Base-by-base conservation (phyloP, 78 protist genomes). In the Guillardia theta region DNA sequence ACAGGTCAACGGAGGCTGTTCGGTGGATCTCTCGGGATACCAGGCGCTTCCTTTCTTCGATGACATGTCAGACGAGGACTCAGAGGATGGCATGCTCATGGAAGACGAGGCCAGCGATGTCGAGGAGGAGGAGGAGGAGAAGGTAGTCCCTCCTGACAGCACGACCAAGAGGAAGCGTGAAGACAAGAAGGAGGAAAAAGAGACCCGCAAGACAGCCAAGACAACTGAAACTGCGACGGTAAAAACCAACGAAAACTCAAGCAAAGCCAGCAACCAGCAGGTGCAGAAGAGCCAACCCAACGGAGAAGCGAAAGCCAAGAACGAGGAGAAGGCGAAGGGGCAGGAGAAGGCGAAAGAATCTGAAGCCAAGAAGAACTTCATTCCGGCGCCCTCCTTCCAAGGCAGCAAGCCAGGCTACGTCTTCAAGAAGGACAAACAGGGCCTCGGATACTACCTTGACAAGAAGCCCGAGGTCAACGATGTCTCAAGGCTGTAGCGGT, bases 371-470 rank as follows among this genome's bases (percentile, higher is more conserved):
- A n/a, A 24, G 1, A 50, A 78, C 50, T 78, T 78, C 50, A 30
- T 78, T 18, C 41, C 90, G 1, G 39, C 90, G 8, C 18, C 90
- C 50, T 44, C 39, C 53, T 78, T 78, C 90, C 18, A 12, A 36
- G 90, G 90, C 48, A 6, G 15, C 24, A 37, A 43, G 33, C 43
- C 90, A 0, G 90, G 90, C 15, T 43, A 43, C 50, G 90, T 43
- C 53, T 78, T 43, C 90, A 78, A 78, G 90, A 78, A 78, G 9
- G 90, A 43, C 50, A 37, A 18, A 15, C 45, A n/a, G 48, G 90
- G 90, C 18, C 90, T 78, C 50, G 90, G 90, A 4, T 78, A 78
- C 90, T 78, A 78, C 90, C 10, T 8, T 30, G 90, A 78, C 48
- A 50, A 22, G 21, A 70, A 70, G 83, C 15, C 9, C 21, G 41